Evolutionary conservation across 495 filamentous ascomycete genomes (phyloP).

Genomic region (Neurospora sp.): DNA sequence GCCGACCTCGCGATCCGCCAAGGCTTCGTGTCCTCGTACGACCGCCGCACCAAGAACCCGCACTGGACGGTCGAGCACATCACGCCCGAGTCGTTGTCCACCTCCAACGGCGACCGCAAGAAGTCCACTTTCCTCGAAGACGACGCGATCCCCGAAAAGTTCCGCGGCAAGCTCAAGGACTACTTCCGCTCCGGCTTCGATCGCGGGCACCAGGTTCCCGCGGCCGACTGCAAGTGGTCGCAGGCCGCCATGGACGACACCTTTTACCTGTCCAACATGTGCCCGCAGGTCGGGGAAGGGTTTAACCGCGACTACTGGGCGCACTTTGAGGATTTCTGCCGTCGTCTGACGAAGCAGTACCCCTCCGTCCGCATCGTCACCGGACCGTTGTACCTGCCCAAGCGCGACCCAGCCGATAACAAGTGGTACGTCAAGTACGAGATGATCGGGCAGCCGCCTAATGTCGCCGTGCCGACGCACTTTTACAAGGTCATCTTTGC

Average conservation of each 20-base stretch:
- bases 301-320: slow-evolving; percentile 99
- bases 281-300: slow-evolving; percentile 90
- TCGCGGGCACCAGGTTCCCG: slow-evolving; percentile 94
- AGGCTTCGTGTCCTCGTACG: slow-evolving; percentile 75
- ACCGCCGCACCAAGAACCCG: slow-evolving; percentile 86
- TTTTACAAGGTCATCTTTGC: slow-evolving; percentile 98
- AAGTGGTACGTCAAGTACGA: slow-evolving; percentile 96
- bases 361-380: slow-evolving; percentile 87
- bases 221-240: slow-evolving; percentile 92
- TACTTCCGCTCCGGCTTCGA: slow-evolving; percentile 95
- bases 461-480: slow-evolving; percentile 91
- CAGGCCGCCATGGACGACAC: slow-evolving; percentile 91
- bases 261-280: slow-evolving; percentile 91
- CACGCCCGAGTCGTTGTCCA: slow-evolving; percentile 71
- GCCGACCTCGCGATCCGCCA: slow-evolving; percentile 66
- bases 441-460: slow-evolving; percentile 91
- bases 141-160: slow-evolving; percentile 63
- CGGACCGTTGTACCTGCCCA: slow-evolving; percentile 85
- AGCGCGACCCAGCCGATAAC: slow-evolving; percentile 62
- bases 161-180: slow-evolving; percentile 82
- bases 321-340: slow-evolving; percentile 95
- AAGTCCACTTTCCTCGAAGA: slow-evolving; percentile 81
- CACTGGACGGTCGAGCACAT: slow-evolving; percentile 97
- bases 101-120: slow-evolving; percentile 70
- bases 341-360: slow-evolving; percentile 66